Percentiles rank a stretch among this genome's conserved stretches.
Evolutionary conservation across 2,329 filamentous ascomycete genomes (phyloP).

Genomic region (Allantophomopsis lycopodina): DNA sequence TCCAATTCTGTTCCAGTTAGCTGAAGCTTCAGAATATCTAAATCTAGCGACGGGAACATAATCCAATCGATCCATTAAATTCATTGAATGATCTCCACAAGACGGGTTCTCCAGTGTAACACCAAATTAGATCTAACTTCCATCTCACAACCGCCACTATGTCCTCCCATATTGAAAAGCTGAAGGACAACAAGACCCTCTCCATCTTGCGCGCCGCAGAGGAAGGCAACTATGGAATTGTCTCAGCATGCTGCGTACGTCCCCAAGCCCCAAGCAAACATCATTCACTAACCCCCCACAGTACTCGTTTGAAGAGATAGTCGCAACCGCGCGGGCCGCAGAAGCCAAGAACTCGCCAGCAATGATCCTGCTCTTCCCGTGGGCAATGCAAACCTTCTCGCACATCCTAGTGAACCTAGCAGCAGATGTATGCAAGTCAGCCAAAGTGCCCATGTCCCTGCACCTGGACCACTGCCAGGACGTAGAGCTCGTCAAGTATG

Average conservation of each 20-base stretch:
- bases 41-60: too few relatives aligned
- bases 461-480: slow-evolving; percentile 54
- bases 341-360: slow-evolving; percentile 48
- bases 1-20: too few relatives aligned
- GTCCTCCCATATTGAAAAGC: neutral
- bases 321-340: slow-evolving; percentile 32
- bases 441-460: slow-evolving; percentile 41
- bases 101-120: too few relatives aligned
- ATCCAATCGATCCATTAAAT: too few relatives aligned
- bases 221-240: slow-evolving; percentile 36
- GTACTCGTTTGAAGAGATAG: slow-evolving; percentile 32
- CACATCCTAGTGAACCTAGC: slow-evolving; percentile 35
- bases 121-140: too few relatives aligned
- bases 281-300: neutral
- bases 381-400: slow-evolving; percentile 47
- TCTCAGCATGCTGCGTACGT: slow-evolving; percentile 9
- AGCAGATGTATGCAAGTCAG: slow-evolving; percentile 33
- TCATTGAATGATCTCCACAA: too few relatives aligned
- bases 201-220: slow-evolving; percentile 38
- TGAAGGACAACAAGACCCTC: slow-evolving; percentile 8
- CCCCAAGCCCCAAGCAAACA: neutral
- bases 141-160: neutral
- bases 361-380: slow-evolving; percentile 58
- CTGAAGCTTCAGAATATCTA: too few relatives aligned
- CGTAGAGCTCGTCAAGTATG: slow-evolving; percentile 37